These are phyloP conservation scores for Salisapilia sapeloensis DNA, from an alignment of 352 stramenopile genomes.

Conservation along the genomic window DNA sequence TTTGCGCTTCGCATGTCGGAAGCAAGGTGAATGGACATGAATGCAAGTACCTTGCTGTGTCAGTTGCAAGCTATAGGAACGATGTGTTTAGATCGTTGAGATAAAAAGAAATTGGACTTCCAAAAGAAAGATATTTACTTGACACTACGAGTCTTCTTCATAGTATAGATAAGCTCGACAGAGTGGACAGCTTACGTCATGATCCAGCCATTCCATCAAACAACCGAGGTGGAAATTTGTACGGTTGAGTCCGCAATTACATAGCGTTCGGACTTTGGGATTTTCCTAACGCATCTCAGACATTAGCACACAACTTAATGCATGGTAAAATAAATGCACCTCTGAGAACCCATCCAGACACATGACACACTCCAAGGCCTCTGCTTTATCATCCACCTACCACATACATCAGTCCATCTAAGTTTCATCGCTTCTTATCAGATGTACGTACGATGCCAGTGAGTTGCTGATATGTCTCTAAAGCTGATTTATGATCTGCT, in stretches of 20 bases:
- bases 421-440: not conserved
- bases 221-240: conserved; percentile 83
- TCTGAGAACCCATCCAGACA: conserved; percentile 57
- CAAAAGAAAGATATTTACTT: too few relatives aligned
- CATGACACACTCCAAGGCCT: conserved; percentile 79
- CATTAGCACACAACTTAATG: not conserved
- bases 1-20: too few relatives aligned
- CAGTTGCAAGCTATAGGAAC: too few relatives aligned
- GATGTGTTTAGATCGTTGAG: too few relatives aligned
- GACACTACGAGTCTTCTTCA: too few relatives aligned
- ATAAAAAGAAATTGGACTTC: too few relatives aligned
- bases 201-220: conserved; percentile 76
- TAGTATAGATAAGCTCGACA: conserved; percentile 78
- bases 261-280: conserved; percentile 71
- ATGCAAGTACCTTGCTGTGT: too few relatives aligned
- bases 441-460: conserved; percentile 25
- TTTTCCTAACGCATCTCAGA: conserved; percentile 17
- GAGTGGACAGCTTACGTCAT: conserved; percentile 69
- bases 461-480: conserved; percentile 49
- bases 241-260: conserved; percentile 79
- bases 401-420: conserved; percentile 1
- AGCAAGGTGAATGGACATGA: too few relatives aligned
- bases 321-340: conserved; percentile 6
- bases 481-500: conserved; percentile 14
- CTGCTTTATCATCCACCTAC: conserved; percentile 33